These are phyloP conservation scores for Suillus paluster DNA, from an alignment of 768 basidiomycete genomes.

Conservation along the genomic window DNA sequence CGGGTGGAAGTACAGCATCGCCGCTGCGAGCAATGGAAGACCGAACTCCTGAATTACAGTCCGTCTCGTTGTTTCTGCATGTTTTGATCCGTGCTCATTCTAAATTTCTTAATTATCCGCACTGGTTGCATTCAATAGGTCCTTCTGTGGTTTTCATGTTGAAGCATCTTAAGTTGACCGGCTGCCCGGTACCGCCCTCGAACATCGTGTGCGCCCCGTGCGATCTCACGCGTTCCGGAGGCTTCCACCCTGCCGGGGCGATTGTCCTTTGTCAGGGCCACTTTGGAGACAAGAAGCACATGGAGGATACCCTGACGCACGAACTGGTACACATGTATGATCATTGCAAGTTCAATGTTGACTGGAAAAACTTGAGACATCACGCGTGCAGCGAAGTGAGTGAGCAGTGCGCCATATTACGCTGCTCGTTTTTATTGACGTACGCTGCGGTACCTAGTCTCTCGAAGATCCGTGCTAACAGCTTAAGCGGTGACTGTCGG, in stretches of 20 bases:
- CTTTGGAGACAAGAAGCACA: slow-evolving; percentile 79
- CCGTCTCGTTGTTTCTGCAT: slow-evolving; percentile 34
- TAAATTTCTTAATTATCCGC: not conserved
- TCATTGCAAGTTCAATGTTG: slow-evolving; percentile 91
- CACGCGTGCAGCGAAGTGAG: slow-evolving; percentile 97
- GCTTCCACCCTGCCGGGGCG: slow-evolving; percentile 81
- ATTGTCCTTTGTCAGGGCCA: slow-evolving; percentile 87
- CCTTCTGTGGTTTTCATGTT: slow-evolving; percentile 90
- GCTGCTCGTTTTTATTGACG: slow-evolving; percentile 1
- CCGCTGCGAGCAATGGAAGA: slow-evolving; percentile 72
- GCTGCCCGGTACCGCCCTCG: slow-evolving; percentile 68
- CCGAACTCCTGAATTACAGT: slow-evolving; percentile 73
- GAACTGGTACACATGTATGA: slow-evolving; percentile 97
- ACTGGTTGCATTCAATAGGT: slow-evolving; percentile 51
- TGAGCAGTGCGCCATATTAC: slow-evolving; percentile 9
- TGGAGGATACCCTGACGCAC: slow-evolving; percentile 93
- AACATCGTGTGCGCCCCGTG: slow-evolving; percentile 89
- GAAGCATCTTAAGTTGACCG: slow-evolving; percentile 80
- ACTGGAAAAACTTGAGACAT: slow-evolving; percentile 89
- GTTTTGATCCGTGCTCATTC: slow-evolving; percentile 13
- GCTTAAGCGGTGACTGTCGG: slow-evolving; percentile 90
- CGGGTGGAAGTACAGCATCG: slow-evolving; percentile 43
- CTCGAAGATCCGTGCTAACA: slow-evolving; percentile 90
- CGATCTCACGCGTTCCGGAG: slow-evolving; percentile 73
- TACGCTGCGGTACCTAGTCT: slow-evolving; percentile 7